Conservation (phyloP, 2,329 filamentous ascomycete genomes). For the Stemphylium vesicarium region DNA sequence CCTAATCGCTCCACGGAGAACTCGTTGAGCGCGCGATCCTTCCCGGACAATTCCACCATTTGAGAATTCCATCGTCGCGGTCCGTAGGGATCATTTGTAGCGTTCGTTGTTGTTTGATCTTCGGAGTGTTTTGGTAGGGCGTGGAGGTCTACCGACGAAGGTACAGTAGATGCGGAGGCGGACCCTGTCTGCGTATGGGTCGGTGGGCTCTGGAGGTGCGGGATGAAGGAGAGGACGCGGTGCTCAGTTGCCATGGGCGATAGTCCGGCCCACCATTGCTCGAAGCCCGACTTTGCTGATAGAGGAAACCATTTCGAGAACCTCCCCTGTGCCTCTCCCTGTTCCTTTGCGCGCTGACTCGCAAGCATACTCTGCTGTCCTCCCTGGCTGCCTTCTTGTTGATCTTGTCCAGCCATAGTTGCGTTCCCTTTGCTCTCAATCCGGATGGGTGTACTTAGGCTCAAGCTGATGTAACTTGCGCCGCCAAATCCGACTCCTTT, state of each 20-base stretch:
- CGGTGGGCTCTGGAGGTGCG: conserved; percentile 76
- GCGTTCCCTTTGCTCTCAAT: conserved; percentile 32
- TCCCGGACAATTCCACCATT: conserved; percentile 83
- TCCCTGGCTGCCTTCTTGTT: conserved; percentile 27
- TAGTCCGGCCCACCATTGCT: conserved; percentile 78
- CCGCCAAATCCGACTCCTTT: conserved; percentile 41
- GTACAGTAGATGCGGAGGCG: conserved; percentile 53
- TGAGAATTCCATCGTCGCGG: conserved; percentile 84
- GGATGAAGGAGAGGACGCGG: conserved; percentile 83
- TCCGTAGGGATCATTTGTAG: conserved; percentile 75
- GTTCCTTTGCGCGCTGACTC: conserved; percentile 54
- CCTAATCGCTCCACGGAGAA: conserved; percentile 86
- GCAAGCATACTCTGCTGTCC: conserved; percentile 57
- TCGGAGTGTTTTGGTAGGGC: conserved; percentile 46
- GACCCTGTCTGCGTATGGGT: conserved; percentile 70
- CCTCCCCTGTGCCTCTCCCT: conserved; percentile 41
- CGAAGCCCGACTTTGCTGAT: conserved; percentile 86
- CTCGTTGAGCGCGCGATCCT: conserved; percentile 87
- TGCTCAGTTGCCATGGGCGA: conserved; percentile 85
- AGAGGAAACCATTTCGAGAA: conserved; percentile 73
- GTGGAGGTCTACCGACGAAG: conserved; percentile 49
- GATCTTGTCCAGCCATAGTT: conserved; percentile 39
- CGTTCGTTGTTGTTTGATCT: conserved; percentile 55
- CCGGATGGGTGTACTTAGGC: conserved; percentile 37
- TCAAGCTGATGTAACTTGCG: conserved; percentile 40